These are phyloP conservation scores for Bromus sterilis DNA, from an alignment of 176 grass and related monocot genomes.

Conservation along the genomic window DNA sequence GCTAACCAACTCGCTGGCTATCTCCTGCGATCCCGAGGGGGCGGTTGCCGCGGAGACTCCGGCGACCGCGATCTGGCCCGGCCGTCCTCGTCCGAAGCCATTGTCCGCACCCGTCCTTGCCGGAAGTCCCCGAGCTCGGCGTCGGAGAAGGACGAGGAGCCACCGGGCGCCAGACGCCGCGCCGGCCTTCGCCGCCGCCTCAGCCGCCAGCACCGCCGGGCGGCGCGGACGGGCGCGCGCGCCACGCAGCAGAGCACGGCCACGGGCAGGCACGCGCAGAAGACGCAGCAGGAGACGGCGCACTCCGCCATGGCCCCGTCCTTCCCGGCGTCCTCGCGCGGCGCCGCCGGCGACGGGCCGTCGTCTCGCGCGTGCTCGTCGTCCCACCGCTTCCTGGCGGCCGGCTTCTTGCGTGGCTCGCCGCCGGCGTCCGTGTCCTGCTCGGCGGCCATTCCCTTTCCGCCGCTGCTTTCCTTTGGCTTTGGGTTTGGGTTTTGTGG, in stretches of 20 bases:
- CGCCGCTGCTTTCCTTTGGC: not conserved
- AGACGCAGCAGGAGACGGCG: conserved; percentile 42
- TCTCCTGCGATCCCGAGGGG: conserved; percentile 8
- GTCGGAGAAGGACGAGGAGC: conserved; percentile 61
- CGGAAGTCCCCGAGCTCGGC: conserved; percentile 43
- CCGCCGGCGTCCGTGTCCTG: not conserved
- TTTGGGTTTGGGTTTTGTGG: not conserved
- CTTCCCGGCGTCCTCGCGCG: not conserved
- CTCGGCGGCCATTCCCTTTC: not conserved
- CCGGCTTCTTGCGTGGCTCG: not conserved
- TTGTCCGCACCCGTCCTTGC: conserved; percentile 14
- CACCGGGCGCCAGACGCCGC: conserved; percentile 19
- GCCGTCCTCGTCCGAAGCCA: not conserved
- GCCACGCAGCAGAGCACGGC: conserved; percentile 49
- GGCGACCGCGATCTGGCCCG: not conserved
- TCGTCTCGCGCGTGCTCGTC: not conserved
- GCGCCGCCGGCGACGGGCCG: conserved; percentile 12
- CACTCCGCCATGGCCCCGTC: conserved; percentile 48
- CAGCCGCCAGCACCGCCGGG: conserved; percentile 26
- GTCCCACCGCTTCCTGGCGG: conserved; percentile 9
- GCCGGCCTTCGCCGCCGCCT: not conserved
- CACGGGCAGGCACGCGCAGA: conserved; percentile 69
- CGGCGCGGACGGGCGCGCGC: conserved; percentile 44
- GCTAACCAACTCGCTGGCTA: not conserved
- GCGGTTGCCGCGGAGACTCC: not conserved